Evolutionary conservation across 306 rosid genomes (phyloP).

Genomic region (Sophora flavescens): DNA sequence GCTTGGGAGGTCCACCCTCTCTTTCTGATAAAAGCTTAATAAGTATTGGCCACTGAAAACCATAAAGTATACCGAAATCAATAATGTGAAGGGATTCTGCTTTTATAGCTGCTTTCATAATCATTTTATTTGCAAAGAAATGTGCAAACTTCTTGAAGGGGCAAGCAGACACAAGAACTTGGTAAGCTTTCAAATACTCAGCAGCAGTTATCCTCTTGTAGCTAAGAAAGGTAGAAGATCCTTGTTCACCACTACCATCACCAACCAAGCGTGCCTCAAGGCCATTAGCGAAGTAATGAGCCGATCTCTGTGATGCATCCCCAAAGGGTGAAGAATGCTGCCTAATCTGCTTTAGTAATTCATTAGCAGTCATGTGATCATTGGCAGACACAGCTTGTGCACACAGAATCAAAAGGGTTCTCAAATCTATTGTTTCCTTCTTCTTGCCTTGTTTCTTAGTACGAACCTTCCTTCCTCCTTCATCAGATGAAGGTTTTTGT

Average conservation of each 20-base stretch:
- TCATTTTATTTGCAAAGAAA: constrained; percentile 61
- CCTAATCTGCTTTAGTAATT: constrained; percentile 68
- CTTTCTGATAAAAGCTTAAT: constrained; percentile 65
- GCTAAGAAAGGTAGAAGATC: constrained; percentile 43
- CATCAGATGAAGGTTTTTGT: constrained; percentile 23
- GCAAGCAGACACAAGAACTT: constrained; percentile 42
- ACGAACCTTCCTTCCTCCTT: constrained; percentile 39
- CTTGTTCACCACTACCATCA: constrained; percentile 54
- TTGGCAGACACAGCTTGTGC: constrained; percentile 69
- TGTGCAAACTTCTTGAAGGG: constrained; percentile 64
- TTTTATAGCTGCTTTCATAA: constrained; percentile 59
- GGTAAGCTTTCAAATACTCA: constrained; percentile 65
- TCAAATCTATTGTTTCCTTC: constrained; percentile 69
- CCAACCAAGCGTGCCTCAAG: constrained; percentile 77
- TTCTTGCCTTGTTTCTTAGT: constrained; percentile 51
- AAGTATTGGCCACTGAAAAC: constrained; percentile 88
- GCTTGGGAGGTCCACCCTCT: constrained; percentile 77
- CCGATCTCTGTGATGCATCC: constrained; percentile 70
- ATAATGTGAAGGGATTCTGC: constrained; percentile 66
- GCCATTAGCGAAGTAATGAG: constrained; percentile 70
- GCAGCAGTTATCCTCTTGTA: constrained; percentile 56
- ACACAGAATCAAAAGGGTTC: constrained; percentile 63
- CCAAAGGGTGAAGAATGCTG: constrained; percentile 71
- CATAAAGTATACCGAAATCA: constrained; percentile 85
- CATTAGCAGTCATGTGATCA: constrained; percentile 63